Percentiles rank a stretch among this genome's conserved stretches.
These are phyloP conservation scores for Alternaria tenuissima DNA, from an alignment of 2,329 filamentous ascomycete species.

Conservation along the genomic window DNA sequence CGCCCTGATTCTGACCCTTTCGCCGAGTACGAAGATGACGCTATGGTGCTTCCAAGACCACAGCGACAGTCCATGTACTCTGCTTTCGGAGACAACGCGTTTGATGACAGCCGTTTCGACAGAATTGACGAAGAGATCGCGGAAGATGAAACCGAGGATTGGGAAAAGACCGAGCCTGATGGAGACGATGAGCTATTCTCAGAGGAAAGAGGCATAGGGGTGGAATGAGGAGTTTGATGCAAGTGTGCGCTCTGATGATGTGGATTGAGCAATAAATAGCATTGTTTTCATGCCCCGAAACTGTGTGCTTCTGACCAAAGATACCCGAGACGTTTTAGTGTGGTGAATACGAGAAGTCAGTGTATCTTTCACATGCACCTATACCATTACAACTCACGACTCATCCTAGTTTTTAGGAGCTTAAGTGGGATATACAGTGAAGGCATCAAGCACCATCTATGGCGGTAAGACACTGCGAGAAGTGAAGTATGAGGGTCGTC, in stretches of 20 bases:
- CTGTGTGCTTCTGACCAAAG: not conserved
- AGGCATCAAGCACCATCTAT: not conserved
- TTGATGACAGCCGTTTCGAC: constrained; percentile 12
- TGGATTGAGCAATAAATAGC: not conserved
- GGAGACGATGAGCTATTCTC: not conserved
- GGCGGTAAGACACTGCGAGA: not conserved
- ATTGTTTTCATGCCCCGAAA: not conserved
- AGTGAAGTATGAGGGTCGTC: not conserved
- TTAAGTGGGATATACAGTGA: not conserved
- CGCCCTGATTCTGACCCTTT: not conserved
- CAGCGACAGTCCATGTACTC: constrained; percentile 17
- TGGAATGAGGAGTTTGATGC: not conserved
- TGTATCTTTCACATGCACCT: too few species aligned
- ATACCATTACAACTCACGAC: too few species aligned
- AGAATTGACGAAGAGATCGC: constrained; percentile 10
- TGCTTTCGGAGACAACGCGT: constrained; percentile 6
- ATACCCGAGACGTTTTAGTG: not conserved
- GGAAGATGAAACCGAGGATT: constrained; percentile 8
- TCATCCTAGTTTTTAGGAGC: not conserved
- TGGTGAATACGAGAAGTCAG: not conserved
- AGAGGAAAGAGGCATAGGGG: not conserved
- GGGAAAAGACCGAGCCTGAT: not conserved
- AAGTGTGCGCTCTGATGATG: not conserved
- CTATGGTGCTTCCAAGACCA: constrained; percentile 11
- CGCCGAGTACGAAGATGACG: constrained; percentile 1